Percentiles rank a stretch among this genome's conserved stretches.
phyloP scores from a whole-genome alignment of 179 eudicot species.

The Dionaea muscipula region DNA sequence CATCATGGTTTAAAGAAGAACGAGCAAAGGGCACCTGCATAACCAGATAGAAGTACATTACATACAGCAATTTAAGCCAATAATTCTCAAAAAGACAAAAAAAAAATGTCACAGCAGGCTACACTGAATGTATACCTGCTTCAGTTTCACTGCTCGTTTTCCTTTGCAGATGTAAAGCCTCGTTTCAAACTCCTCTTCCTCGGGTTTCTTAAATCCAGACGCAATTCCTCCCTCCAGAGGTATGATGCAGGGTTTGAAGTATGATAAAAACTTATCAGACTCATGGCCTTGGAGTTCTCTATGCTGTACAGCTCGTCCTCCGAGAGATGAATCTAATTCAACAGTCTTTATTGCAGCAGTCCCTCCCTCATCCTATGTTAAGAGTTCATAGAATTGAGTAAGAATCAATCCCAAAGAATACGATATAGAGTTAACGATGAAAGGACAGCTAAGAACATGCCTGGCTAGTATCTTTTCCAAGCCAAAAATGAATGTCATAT shows the following conservation, averaged over 20 bases:
- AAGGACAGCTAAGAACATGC: constrained; percentile 21
- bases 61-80: not conserved
- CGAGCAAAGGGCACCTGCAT: constrained; percentile 86
- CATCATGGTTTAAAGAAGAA: constrained; percentile 85
- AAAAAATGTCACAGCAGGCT: not conserved
- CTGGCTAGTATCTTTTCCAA: constrained; percentile 98
- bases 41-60: constrained; percentile 4
- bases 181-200: constrained; percentile 88
- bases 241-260: constrained; percentile 85
- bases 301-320: constrained; percentile 90
- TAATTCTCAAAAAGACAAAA: not conserved
- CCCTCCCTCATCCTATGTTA: constrained; percentile 82
- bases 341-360: constrained; percentile 95
- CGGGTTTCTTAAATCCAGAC: constrained; percentile 76
- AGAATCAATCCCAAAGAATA: constrained; percentile 8
- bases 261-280: constrained; percentile 85
- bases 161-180: constrained; percentile 79
- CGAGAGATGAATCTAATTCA: constrained; percentile 85
- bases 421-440: constrained; percentile 1
- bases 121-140: constrained; percentile 45
- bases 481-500: constrained; percentile 94
- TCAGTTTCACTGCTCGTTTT: constrained; percentile 74
- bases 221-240: constrained; percentile 94
- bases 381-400: not conserved
- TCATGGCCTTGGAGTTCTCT: constrained; percentile 89